Conservation (phyloP, 371 early-diverging fungal genomes). For the Mucor lusitanicus region DNA sequence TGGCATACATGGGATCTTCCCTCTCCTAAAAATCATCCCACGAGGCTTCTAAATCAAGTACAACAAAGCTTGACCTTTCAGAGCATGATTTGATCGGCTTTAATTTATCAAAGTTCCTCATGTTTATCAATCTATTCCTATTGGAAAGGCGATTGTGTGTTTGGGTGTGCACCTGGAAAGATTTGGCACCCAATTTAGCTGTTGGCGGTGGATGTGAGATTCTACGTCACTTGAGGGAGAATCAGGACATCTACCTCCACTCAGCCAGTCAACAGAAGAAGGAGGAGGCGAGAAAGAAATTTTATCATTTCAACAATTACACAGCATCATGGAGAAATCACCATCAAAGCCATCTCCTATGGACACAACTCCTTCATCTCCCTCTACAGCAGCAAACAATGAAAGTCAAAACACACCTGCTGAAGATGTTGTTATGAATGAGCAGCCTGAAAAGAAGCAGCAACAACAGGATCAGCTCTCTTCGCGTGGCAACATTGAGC, state of each 20-base stretch:
- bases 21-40: conserved; percentile 2
- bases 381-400: not conserved
- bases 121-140: not conserved
- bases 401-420: not conserved
- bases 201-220: too few species aligned
- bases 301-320: not conserved
- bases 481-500: conserved; percentile 51
- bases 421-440: not conserved
- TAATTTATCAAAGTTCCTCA: not conserved
- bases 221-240: too few species aligned
- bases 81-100: conserved; percentile 1
- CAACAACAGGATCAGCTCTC: conserved; percentile 5
- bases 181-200: too few species aligned
- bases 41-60: conserved; percentile 3
- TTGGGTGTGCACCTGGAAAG: not conserved
- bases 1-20: not conserved
- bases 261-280: not conserved
- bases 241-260: not conserved
- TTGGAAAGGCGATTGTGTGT: not conserved
- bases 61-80: conserved; percentile 1
- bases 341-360: not conserved
- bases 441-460: not conserved
- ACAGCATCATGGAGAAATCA: not conserved
- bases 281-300: not conserved
- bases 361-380: not conserved